Conservation (phyloP, 73 alveolate species). For the Tetrahymena thermophila region DNA sequence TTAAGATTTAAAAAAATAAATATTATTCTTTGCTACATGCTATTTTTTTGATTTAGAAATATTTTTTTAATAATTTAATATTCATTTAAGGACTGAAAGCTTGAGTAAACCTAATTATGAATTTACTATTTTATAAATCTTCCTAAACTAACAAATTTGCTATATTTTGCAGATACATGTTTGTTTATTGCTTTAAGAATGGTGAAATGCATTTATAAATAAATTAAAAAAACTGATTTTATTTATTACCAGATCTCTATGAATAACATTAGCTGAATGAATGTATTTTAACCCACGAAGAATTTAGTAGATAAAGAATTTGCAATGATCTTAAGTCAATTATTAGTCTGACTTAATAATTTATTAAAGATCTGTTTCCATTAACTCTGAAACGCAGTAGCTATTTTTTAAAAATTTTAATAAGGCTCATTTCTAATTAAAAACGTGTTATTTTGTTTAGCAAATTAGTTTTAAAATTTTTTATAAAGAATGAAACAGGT, state of each 20-base stretch:
- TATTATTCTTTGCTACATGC: no score
- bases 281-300: conserved; percentile 88
- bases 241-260: conserved; percentile 63
- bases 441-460: no score
- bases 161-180: no score
- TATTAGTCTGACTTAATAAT: conserved; percentile 87
- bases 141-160: no score
- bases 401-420: neutral
- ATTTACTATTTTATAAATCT: no score
- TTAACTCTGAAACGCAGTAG: conserved; percentile 84
- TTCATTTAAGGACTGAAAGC: no score
- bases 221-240: neutral
- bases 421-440: no score
- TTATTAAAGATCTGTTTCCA: conserved; percentile 95
- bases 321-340: conserved; percentile 89
- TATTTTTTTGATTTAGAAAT: no score
- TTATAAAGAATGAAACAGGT: no score
- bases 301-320: conserved; percentile 88
- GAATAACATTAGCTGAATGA: conserved; percentile 87
- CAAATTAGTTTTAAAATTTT: no score
- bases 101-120: no score
- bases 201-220: neutral
- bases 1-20: neutral
- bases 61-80: no score
- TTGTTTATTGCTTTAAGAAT: neutral